phyloP scores from a whole-genome alignment of 1,284 basidiomycete species.

The Bjerkandera adusta region DNA sequence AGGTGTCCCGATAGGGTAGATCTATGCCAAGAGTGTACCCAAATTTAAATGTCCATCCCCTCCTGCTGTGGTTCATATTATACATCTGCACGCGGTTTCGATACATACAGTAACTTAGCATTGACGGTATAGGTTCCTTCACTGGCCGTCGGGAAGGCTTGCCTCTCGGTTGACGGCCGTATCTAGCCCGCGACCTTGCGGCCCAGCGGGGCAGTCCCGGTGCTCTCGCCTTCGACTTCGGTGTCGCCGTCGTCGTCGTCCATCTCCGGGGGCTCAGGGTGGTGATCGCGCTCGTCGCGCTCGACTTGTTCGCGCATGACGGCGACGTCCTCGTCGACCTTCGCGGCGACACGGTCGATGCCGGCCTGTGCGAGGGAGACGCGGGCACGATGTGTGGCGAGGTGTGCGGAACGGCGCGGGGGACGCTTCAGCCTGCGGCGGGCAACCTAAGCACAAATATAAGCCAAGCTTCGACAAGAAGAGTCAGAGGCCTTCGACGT shows the following conservation, averaged over 20 bases:
- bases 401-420: constrained; percentile 37
- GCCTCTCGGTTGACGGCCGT: too few species aligned
- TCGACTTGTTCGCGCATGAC: constrained; percentile 68
- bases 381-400: constrained; percentile 47
- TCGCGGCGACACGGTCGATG: constrained; percentile 77
- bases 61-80: too few species aligned
- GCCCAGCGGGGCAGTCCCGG: constrained; percentile 11
- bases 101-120: too few species aligned
- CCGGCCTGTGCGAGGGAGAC: constrained; percentile 75
- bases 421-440: constrained; percentile 55
- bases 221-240: constrained; percentile 27
- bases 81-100: too few species aligned
- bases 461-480: too few species aligned
- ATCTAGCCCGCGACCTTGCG: constrained; percentile 15
- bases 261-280: constrained; percentile 30
- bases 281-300: constrained; percentile 43
- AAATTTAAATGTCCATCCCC: too few species aligned
- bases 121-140: too few species aligned
- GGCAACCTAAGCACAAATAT: constrained; percentile 34
- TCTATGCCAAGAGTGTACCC: too few species aligned
- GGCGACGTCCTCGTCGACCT: constrained; percentile 69
- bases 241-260: constrained; percentile 27
- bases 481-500: not conserved
- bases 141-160: too few species aligned
- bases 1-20: too few species aligned